Percentiles rank a stretch among this genome's conserved stretches.
Evolutionary conservation across 225 moss, liverwort and hornwort species (phyloP).

Genomic region (Pleurozium schreberi): DNA sequence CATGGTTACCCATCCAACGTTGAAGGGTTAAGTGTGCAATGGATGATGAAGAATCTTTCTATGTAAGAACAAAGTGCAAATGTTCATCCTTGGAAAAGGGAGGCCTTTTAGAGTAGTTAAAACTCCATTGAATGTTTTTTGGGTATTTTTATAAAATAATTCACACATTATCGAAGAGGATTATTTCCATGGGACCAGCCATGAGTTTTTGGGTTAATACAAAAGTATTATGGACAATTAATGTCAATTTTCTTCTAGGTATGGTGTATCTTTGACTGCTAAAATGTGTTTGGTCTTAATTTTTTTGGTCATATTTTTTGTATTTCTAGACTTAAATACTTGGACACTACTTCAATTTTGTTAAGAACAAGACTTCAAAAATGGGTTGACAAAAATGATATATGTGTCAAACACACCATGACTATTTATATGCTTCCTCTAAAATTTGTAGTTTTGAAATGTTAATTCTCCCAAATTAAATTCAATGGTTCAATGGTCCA

Average conservation of each 20-base stretch:
- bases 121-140: too few species aligned
- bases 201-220: rapidly evolving
- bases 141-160: too few species aligned
- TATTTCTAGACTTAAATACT: neutral
- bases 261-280: neutral
- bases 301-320: neutral
- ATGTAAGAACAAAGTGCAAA: too few species aligned
- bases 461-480: too few species aligned
- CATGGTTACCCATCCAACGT: too few species aligned
- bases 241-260: neutral
- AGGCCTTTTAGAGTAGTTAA: too few species aligned
- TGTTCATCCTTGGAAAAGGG: too few species aligned
- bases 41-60: too few species aligned
- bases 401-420: neutral
- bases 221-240: neutral
- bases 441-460: too few species aligned
- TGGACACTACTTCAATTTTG: neutral
- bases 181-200: rapidly evolving
- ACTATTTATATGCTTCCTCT: too few species aligned
- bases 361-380: neutral
- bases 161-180: rapidly evolving
- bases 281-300: neutral
- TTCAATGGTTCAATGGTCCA: too few species aligned
- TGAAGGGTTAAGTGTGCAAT: too few species aligned
- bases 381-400: neutral